Base-by-base conservation (phyloP, 2,329 filamentous ascomycete species). In the Epichloe uncinata region DNA sequence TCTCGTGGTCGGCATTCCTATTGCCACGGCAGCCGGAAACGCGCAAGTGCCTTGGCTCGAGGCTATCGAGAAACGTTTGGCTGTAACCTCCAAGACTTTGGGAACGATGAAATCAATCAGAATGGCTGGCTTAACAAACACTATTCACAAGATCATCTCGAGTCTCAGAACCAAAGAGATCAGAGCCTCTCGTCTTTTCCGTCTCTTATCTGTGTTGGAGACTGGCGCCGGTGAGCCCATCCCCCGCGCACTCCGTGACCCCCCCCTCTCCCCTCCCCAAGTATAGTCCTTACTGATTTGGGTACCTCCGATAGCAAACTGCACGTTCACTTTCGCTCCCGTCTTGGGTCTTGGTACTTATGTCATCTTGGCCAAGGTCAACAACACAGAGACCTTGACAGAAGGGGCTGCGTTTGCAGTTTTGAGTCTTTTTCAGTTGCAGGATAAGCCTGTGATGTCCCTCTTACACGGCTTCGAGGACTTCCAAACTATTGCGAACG, bases 91-190 rank as follows among this genome's bases (percentile, higher is more conserved):
- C 0, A 56, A 57, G 35, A 52, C 55, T 2, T 49, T 62, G 5
- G 52, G 54, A 6, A 51, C 51, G 2, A 69, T 72, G 60, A 72
- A 70, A 50, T 62, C 63, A 11, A 59, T 72, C 45, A 70, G 69
- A 52, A 68, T 72, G 63, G 65, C 64, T 49, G 70, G 70, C 0
- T 56, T 71, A 20, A 63, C 63, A 11, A 59, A 64, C 22, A 58
- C 57, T 15, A 53, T 70, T 16, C 59, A 60, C 0, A 42, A 52
- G 5, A 61, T 62, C 12, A 54, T 71, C 16, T 64, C 68, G 45
- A 50, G 56, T 35, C 59, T 70, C 5, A 59, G 69, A 15, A 53
- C 64, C 1, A 51, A 61, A 5, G 69, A 71, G 52, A 47, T 71
- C 63, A 55, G 55, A 59, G 51, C 54, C 60, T 48, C 58, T 61